phyloP scores from a whole-genome alignment of 805 yeast genomes.

The Barnettozyma vustinii region DNA sequence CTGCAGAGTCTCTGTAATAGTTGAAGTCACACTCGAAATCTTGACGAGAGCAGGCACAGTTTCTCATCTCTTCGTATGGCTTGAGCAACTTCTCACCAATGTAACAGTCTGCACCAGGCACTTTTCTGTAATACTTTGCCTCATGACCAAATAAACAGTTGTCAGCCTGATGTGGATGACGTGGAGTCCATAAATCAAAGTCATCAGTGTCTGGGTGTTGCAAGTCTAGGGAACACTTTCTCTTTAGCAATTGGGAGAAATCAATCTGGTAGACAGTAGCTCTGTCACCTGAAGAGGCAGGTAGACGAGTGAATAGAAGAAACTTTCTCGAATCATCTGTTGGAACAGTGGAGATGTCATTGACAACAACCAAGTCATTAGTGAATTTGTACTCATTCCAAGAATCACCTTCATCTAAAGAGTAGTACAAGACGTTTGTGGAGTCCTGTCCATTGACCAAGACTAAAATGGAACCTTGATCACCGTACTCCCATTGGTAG shows the following conservation, averaged over 20 bases:
- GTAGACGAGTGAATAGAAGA: slow-evolving; percentile 50
- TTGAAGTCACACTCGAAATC: slow-evolving; percentile 96
- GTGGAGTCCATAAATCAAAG: slow-evolving; percentile 60
- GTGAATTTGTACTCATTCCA: slow-evolving; percentile 69
- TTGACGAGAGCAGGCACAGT: slow-evolving; percentile 79
- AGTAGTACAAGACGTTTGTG: slow-evolving; percentile 57
- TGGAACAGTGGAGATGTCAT: slow-evolving; percentile 86
- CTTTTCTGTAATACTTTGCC: slow-evolving; percentile 52
- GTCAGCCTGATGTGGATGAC: slow-evolving; percentile 44
- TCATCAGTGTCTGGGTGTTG: slow-evolving; percentile 44
- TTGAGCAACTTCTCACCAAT: slow-evolving; percentile 54
- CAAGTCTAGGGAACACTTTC: slow-evolving; percentile 52
- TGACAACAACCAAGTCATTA: slow-evolving; percentile 47
- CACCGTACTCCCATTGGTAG: slow-evolving; percentile 94
- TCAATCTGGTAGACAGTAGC: slow-evolving; percentile 51
- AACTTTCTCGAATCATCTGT: slow-evolving; percentile 84
- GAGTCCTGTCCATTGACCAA: slow-evolving; percentile 54
- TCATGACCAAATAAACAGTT: slow-evolving; percentile 71
- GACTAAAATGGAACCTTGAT: slow-evolving; percentile 82
- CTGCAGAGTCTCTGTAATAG: slow-evolving; percentile 62
- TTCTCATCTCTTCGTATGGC: slow-evolving; percentile 51
- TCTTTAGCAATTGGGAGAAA: slow-evolving; percentile 43
- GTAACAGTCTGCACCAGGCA: slow-evolving; percentile 57
- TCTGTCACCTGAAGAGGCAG: slow-evolving; percentile 37
- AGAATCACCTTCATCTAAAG: slow-evolving; percentile 72